Evolutionary conservation across 495 filamentous ascomycete species (phyloP), one percentile per base, ranked within the genome.

Genomic region (Xylaria intraflava): DNA sequence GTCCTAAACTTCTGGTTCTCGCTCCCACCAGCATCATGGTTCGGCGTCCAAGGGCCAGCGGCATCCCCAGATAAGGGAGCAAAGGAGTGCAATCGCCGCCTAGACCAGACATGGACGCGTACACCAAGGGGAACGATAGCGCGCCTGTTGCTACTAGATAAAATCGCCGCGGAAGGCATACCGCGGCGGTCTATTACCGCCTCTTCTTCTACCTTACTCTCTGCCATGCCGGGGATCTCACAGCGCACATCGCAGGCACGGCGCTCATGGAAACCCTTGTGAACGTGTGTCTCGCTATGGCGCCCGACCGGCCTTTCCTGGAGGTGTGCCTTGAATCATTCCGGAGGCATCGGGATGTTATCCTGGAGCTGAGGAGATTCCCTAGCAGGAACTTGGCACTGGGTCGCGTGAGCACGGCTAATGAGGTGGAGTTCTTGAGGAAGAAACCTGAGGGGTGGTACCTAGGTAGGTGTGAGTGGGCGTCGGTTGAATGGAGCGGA

Each of bases 151-250:
- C 50, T 58, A 0, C 48, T 64, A 2, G 57, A 60, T 43, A 54
- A 64, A 35, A 57, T 58, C 53, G n/a, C 33, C 58, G 31, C 53
- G 57, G 11, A 61, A 60, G 11, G 9, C 58, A 8, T 53, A 54
- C 31, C 20, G 57, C 38, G 53, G 56, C 17, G 7, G 52, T 62
- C 10, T 62, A 12, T 20, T 14, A 68, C 35, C 59, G 59, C 49
- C 47, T 60, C 8, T 71, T 68, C 41, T 61, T 74, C 44, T 72
- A 72, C 49, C 51, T 67, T 8, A 67, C 68, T 0, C 61, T 74
- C 17, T 67, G 65, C 53, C 71, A 71, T 35, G 59, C 58, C 17
- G 71, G 72, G 49, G 40, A 56, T 12, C 33, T 72, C 26, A 50
- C 62, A 11, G 62, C 62, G 36, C 71, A 72, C 49, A 50, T 69